Conservation (phyloP, 306 rosid species). For the Medicago lupulina region DNA sequence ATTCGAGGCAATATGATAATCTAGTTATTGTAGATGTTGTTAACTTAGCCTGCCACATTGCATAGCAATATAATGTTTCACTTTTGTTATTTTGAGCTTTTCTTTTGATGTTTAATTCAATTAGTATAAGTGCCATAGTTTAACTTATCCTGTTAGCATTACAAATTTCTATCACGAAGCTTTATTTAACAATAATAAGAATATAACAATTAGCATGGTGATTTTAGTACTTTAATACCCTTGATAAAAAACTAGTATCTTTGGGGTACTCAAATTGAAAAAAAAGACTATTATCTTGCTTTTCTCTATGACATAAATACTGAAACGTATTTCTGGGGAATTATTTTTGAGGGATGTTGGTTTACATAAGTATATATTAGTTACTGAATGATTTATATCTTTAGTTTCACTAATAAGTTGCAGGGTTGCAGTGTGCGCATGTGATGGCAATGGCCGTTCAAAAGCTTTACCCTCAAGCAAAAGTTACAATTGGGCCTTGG, state of each 20-base stretch:
- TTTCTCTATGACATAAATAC: background rate
- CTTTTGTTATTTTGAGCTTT: background rate
- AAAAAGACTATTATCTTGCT: background rate
- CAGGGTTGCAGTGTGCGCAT: conserved; percentile 78
- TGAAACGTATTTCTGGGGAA: conserved; percentile 1
- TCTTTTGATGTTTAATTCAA: background rate
- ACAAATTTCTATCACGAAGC: background rate
- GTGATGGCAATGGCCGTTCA: conserved; percentile 99
- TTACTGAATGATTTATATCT: conserved; percentile 7
- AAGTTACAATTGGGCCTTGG: conserved; percentile 99
- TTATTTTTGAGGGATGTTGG: background rate
- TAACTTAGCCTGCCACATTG: background rate
- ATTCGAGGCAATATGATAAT: background rate
- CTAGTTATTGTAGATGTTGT: background rate
- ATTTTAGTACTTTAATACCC: background rate
- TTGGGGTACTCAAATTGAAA: background rate
- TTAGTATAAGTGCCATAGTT: background rate
- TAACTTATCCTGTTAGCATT: background rate
- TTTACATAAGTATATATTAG: conserved; percentile 1
- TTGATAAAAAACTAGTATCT: conserved; percentile 13
- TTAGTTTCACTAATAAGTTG: conserved; percentile 39
- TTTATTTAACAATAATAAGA: background rate
- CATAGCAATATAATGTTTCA: background rate
- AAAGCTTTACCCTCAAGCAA: conserved; percentile 88
- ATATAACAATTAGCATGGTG: background rate